Percentiles rank a stretch among this genome's conserved stretches.
These are phyloP conservation scores for Phytophthora aleatoria DNA, from an alignment of 352 stramenopile genomes.

Conservation along the genomic window DNA sequence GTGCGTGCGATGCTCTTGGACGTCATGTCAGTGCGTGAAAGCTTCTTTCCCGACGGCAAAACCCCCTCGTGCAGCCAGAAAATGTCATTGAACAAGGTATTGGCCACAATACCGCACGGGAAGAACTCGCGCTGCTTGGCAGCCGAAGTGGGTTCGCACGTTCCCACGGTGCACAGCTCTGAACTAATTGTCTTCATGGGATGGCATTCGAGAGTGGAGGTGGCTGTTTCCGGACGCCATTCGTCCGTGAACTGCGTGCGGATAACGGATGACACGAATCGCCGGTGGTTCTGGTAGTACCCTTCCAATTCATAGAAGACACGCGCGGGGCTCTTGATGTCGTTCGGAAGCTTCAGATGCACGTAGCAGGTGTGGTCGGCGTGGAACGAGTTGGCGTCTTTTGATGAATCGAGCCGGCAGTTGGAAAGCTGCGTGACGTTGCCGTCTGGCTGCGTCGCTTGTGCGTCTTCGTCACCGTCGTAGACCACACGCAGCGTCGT, in stretches of 20 bases:
- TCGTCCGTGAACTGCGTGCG: constrained; percentile 67
- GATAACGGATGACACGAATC: constrained; percentile 75
- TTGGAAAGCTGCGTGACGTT: constrained; percentile 47
- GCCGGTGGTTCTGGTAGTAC: constrained; percentile 77
- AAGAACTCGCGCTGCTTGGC: constrained; percentile 54
- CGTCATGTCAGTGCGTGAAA: constrained; percentile 46
- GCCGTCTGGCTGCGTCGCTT: constrained; percentile 39
- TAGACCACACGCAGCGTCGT: constrained; percentile 72
- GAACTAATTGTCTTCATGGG: constrained; percentile 53
- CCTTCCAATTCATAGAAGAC: constrained; percentile 73
- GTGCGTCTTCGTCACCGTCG: constrained; percentile 37
- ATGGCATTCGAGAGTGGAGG: constrained; percentile 46
- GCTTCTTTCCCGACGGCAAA: constrained; percentile 47
- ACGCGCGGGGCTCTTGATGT: constrained; percentile 40
- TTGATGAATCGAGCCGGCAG: constrained; percentile 46
- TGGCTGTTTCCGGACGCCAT: constrained; percentile 42
- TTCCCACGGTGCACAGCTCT: constrained; percentile 40
- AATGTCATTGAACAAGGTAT: constrained; percentile 88
- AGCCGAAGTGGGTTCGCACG: constrained; percentile 29
- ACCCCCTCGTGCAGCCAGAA: constrained; percentile 75
- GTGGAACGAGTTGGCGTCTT: constrained; percentile 68
- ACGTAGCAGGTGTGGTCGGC: constrained; percentile 78
- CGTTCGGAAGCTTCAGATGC: constrained; percentile 54
- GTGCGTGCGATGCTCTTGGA: constrained; percentile 49
- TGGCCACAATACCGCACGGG: constrained; percentile 76